Evolutionary conservation across 2,329 filamentous ascomycete species (phyloP).

Genomic region (Apiospora koreana): DNA sequence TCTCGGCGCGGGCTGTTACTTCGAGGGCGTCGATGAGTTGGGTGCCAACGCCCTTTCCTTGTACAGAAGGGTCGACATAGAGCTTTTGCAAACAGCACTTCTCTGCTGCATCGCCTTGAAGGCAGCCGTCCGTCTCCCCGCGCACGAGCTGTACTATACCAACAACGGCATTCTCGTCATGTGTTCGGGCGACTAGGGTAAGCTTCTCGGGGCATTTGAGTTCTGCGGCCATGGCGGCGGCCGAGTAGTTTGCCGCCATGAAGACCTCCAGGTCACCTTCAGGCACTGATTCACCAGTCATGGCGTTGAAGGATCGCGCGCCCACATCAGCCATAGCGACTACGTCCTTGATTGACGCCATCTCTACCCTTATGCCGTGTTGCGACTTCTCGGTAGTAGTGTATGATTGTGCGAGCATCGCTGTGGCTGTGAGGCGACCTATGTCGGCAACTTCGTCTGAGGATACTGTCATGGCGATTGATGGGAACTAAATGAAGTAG

Average conservation of each 20-base stretch:
- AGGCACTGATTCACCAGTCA: not conserved
- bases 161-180: not conserved
- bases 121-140: not conserved
- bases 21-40: constrained; percentile 28
- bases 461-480: not conserved
- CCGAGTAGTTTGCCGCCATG: not conserved
- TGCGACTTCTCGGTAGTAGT: not conserved
- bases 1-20: constrained; percentile 25
- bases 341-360: not conserved
- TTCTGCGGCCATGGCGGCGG: not conserved
- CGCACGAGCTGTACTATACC: not conserved
- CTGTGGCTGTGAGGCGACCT: not conserved
- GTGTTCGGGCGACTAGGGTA: not conserved
- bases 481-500: not conserved
- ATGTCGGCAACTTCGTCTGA: not conserved
- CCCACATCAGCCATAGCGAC: not conserved
- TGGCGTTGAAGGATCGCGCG: not conserved
- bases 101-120: constrained; percentile 19
- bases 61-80: constrained; percentile 28
- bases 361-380: not conserved
- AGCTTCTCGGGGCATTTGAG: not conserved
- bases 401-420: not conserved
- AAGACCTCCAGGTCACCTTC: not conserved
- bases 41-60: constrained; percentile 30
- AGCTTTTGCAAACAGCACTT: constrained; percentile 23